Evolutionary conservation across 2,329 filamentous ascomycete genomes (phyloP).

Genomic region (Pyricularia pennisetigena): DNA sequence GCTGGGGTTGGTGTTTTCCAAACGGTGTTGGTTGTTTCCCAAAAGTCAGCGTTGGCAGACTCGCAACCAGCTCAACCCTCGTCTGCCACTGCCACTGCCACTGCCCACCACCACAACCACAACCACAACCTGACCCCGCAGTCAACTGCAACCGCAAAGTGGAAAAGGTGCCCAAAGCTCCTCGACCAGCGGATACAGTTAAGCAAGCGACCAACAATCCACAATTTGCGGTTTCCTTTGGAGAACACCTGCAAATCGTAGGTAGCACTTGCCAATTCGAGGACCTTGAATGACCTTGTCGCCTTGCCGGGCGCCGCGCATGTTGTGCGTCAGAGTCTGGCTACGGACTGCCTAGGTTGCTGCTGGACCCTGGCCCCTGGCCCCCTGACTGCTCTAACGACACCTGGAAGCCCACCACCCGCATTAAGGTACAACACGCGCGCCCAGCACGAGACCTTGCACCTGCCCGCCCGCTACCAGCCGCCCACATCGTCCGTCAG

Average conservation of each 20-base stretch:
- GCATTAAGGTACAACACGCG: background rate
- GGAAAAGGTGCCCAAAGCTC: background rate
- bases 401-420: background rate
- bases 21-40: background rate
- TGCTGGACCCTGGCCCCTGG: background rate
- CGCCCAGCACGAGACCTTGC: background rate
- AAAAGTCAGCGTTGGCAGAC: background rate
- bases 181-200: background rate
- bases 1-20: background rate
- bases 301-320: background rate
- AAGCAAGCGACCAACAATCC: background rate
- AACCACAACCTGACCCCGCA: conserved; percentile 3
- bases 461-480: background rate
- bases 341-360: background rate
- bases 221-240: background rate
- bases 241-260: background rate
- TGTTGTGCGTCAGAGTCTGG: background rate
- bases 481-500: conserved; percentile 2
- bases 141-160: conserved; percentile 1
- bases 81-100: background rate
- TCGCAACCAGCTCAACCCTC: background rate
- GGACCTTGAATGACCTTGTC: background rate
- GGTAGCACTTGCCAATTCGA: background rate
- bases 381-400: background rate
- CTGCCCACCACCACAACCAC: conserved; percentile 3